Evolutionary conservation across 768 basidiomycete species (phyloP), one percentile per base, ranked within the genome.

Genomic region (Rubroboletus satanas): DNA sequence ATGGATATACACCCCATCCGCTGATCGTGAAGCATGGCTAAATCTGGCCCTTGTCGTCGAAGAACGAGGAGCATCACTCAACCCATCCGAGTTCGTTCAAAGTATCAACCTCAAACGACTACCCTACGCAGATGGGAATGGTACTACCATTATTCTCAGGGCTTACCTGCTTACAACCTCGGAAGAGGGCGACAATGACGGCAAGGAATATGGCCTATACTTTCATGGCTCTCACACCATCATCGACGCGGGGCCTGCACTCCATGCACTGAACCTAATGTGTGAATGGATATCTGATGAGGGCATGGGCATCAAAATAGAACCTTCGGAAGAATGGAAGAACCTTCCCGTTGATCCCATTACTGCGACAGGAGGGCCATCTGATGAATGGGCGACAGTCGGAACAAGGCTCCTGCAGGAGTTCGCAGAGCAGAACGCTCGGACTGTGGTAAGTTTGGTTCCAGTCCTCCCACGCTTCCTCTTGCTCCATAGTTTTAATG

Each of bases 311-410:
- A 41, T 65, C 33, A 33, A 0, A 10, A 49, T 62, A 5, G 39
- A 55, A 0, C 55, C 48, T 36, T 58, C 32, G 12, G 53, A 65
- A 31, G 66, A 70, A 35, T 66, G 66, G 66, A 59, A 52, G 26
- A 60, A 67, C 37, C 63, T 67, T 14, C 67, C 68, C 0, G 55
- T 58, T 5, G 68, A 69, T 23, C 66, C 63, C 6, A 56, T 68
- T 26, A 52, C 51, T 31, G 68, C 66, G 2, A 70, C 54, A 0
- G 66, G 68, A 9, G 66, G 66, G 5, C 52, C 33, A 8, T 55
- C 45, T n/a, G 14, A 49, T 3, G 60, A 52, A 18, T 69, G 67
- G 66, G 52, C 42, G 10, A 52, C 49, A 5, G 45, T 11, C 2
- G 67, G 65, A 17, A 28, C 4, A 5, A 45, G 14, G 26, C 57